Evolutionary conservation across 2,329 filamentous ascomycete species (phyloP), one percentile per base, ranked within the genome.

Genomic region (Tolypocladium amazonense): DNA sequence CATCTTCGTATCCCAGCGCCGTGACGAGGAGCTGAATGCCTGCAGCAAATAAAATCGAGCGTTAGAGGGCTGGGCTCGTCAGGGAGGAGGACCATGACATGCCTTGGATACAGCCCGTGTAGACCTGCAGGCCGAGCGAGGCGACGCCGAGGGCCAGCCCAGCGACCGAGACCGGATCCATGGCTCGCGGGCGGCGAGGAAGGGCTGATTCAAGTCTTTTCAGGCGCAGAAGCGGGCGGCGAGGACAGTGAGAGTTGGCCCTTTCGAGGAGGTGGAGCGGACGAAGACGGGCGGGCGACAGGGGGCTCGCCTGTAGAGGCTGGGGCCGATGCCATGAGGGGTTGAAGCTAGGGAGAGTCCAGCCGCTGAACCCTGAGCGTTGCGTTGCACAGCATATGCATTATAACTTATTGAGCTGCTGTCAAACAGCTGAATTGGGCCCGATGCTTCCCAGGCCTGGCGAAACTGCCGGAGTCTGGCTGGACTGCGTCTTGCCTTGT

Each of bases 21-120:
- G 77, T 79, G 53, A 80, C 68, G 38, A 80, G 72, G 57, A 80
- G 69, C 65, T 79, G 77, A 59, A 80, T 79, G 27, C 73, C 77
- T 76, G 63, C 12, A 25, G 30, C 20, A 33, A 18, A 33, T 4
- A 14, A 53, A 0, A 11, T 4, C 8, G 25, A 33, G 8, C 3
- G 50, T 53, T 53, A 53, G 50, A n/a, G 30, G 27, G 20, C 4
- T 11, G 50, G 18, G 50, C 30, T 35, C 18, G 30, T 11, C 5
- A 47, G n/a, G 57, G 33, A 15, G 43, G 43, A 41, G n/a, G 35
- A 55, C 15, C 25, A 38, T 23, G n/a, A 65, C 62, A 50, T 67
- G 65, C 75, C 74, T 71, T 78, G 76, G 55, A 79, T 74, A 62
- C 77, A 79, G 41, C 75, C 73, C 9, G 74, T 75, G 58, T 78